Evolutionary conservation across 1,284 basidiomycete genomes (phyloP).

Genomic region (Cutaneotrichosporon sp.): DNA sequence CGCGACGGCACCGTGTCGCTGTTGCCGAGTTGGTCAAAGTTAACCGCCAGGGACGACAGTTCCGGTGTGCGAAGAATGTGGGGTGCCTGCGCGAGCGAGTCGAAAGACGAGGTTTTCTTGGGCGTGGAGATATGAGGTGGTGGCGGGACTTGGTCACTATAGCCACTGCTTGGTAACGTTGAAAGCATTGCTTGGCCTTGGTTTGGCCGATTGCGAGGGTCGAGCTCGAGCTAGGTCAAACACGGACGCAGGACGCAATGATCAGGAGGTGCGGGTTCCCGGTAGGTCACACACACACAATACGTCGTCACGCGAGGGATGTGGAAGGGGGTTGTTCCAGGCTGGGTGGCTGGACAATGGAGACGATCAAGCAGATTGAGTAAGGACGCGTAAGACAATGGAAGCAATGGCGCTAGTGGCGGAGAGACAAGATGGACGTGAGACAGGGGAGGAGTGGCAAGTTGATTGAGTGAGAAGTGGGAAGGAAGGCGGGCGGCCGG

Average conservation of each 20-base stretch:
- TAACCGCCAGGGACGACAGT: background rate
- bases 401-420: background rate
- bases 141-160: conserved; percentile 1
- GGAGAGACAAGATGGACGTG: background rate
- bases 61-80: conserved; percentile 5
- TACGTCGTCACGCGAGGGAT: background rate
- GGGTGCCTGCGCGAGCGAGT: background rate
- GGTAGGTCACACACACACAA: background rate
- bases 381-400: background rate
- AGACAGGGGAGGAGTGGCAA: background rate
- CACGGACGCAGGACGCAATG: background rate
- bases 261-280: background rate
- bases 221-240: background rate
- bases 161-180: background rate
- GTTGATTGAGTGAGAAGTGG: background rate
- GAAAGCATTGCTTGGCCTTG: conserved; percentile 4
- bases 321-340: background rate
- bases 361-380: background rate
- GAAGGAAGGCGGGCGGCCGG: conserved; percentile 18
- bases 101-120: background rate
- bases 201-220: background rate
- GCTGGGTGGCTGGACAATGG: background rate
- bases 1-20: background rate
- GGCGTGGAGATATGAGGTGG: conserved; percentile 2
- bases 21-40: conserved; percentile 4